These are phyloP conservation scores for Neurospora sp. DNA, from an alignment of 495 filamentous ascomycete genomes.

Conservation along the genomic window DNA sequence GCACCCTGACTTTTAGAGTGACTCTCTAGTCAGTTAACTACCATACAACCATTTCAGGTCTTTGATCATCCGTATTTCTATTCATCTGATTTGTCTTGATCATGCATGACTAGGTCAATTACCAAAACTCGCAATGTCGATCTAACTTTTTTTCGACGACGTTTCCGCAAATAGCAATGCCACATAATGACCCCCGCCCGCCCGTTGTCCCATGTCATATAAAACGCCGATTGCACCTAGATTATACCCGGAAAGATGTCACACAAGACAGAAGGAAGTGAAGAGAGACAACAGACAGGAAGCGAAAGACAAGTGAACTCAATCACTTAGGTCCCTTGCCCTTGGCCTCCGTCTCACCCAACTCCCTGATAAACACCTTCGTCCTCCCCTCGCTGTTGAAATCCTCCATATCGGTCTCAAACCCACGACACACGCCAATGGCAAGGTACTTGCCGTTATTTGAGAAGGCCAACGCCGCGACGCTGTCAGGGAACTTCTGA, in stretches of 20 bases:
- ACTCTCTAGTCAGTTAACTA: neutral
- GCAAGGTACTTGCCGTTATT: slow-evolving; percentile 74
- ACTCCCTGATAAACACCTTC: slow-evolving; percentile 69
- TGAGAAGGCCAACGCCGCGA: slow-evolving; percentile 69
- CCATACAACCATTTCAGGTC: neutral
- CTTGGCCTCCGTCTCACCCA: slow-evolving; percentile 80
- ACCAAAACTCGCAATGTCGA: neutral
- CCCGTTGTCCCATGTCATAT: neutral
- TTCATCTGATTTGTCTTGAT: neutral
- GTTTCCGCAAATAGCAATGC: neutral
- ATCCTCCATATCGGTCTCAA: slow-evolving; percentile 83
- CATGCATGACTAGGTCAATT: neutral
- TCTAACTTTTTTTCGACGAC: neutral
- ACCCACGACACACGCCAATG: slow-evolving; percentile 77
- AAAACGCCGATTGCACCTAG: neutral
- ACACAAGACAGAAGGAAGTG: neutral
- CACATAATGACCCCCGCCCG: neutral
- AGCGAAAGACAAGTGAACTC: neutral
- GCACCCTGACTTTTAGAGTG: neutral
- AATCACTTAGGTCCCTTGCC: slow-evolving; percentile 61
- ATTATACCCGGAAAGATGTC: neutral
- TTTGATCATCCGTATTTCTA: neutral
- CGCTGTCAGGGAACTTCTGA: slow-evolving; percentile 67
- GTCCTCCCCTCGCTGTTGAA: slow-evolving; percentile 57
- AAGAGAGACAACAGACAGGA: neutral